Percentiles rank a stretch among this genome's conserved stretches.
Conservation (phyloP, 108 stramenopile genomes). For the Pseudonitzschia multistriata region DNA sequence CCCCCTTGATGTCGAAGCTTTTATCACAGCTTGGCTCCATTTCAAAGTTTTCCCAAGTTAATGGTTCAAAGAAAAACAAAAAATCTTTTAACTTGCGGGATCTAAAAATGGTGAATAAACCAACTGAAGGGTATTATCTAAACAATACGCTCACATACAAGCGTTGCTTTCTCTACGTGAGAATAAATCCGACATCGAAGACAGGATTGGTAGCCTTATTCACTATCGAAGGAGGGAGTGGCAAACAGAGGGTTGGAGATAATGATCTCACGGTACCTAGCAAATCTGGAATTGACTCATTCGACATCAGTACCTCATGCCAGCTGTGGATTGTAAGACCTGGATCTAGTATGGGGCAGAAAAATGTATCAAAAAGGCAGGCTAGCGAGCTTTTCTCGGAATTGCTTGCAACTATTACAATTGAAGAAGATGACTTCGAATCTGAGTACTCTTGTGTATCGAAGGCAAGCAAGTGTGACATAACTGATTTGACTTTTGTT, state of each 20-base stretch:
- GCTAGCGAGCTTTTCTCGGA: conserved; percentile 68
- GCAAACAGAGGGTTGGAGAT: conserved; percentile 26
- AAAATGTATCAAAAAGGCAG: conserved; percentile 58
- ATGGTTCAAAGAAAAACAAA: conserved; percentile 32
- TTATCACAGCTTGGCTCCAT: conserved; percentile 86
- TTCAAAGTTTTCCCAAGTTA: conserved; percentile 36
- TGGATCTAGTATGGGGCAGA: conserved; percentile 53
- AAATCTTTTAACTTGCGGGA: conserved; percentile 61
- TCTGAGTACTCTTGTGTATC: conserved; percentile 72
- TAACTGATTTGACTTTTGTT: conserved; percentile 61
- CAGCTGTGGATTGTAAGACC: conserved; percentile 84
- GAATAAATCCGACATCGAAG: conserved; percentile 60
- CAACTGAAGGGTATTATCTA: conserved; percentile 67
- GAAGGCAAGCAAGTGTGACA: conserved; percentile 39
- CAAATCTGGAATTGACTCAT: conserved; percentile 30
- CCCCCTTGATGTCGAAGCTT: conserved; percentile 76
- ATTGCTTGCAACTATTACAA: conserved; percentile 63
- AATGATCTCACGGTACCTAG: conserved; percentile 40
- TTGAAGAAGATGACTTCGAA: conserved; percentile 43
- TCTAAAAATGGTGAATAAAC: conserved; percentile 53
- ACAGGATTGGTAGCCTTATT: conserved; percentile 78
- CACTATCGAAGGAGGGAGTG: conserved; percentile 55
- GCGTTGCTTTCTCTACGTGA: conserved; percentile 80
- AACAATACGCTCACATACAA: conserved; percentile 59
- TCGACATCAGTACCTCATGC: conserved; percentile 56